These are phyloP conservation scores for Entophlyctis helioformis DNA, from an alignment of 192 early-diverging fungal genomes.

Conservation along the genomic window DNA sequence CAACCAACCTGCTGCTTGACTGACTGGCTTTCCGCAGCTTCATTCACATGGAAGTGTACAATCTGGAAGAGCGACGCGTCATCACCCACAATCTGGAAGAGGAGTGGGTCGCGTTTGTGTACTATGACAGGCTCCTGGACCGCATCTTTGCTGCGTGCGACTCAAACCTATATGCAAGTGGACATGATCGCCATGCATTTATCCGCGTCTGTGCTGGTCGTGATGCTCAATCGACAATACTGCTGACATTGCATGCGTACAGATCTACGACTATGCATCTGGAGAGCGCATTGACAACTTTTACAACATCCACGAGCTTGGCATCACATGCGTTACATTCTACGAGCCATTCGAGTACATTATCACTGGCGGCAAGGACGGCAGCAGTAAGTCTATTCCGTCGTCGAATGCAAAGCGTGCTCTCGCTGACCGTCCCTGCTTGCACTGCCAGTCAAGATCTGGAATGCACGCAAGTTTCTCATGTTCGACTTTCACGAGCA, in stretches of 20 bases:
- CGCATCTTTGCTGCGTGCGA: constrained; percentile 27
- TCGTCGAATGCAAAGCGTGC: neutral
- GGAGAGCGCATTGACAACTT: constrained; percentile 24
- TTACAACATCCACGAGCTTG: constrained; percentile 25
- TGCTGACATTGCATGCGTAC: neutral
- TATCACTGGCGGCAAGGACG: constrained; percentile 35
- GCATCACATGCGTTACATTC: constrained; percentile 25
- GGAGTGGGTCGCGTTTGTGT: constrained; percentile 30
- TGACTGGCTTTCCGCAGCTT: neutral
- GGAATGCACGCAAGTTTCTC: constrained; percentile 23
- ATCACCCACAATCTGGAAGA: constrained; percentile 25
- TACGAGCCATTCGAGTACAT: constrained; percentile 23
- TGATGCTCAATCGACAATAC: neutral
- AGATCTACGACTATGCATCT: constrained; percentile 33
- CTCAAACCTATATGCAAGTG: constrained; percentile 24
- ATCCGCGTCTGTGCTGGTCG: neutral
- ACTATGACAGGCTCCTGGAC: constrained; percentile 12
- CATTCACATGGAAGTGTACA: neutral
- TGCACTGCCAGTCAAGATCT: constrained; percentile 30
- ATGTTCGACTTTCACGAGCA: constrained; percentile 22
- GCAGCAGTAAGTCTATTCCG: constrained; percentile 12
- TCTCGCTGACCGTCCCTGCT: neutral
- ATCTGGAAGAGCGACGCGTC: constrained; percentile 3
- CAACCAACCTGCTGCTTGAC: neutral
- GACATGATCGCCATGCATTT: neutral